Conservation (phyloP, 176 grass and related monocot genomes). For the Hordeum vulgare region MorexV3_pseudomolecules_assembly NC_058523.1:511406035-511406534, state of each 20-base stretch:
- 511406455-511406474: background rate
- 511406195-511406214: conserved; percentile 92
- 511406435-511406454: background rate
- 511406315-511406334: conserved; percentile 72
- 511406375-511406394: background rate
- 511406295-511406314: conserved; percentile 64
- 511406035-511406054: background rate
- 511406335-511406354: background rate
- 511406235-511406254: conserved; percentile 60
- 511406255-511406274: conserved; percentile 92
- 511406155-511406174: conserved; percentile 74
- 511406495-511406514: too few relatives aligned
- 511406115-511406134: conserved; percentile 73
- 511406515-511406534: background rate
- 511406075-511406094: conserved; percentile 38
- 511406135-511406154: conserved; percentile 93
- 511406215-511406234: conserved; percentile 68
- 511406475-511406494: background rate
- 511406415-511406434: background rate
- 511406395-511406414: background rate
- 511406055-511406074: background rate
- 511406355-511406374: background rate
- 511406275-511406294: conserved; percentile 77
- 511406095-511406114: conserved; percentile 95
- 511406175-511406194: conserved; percentile 48